These are phyloP conservation scores for Emydomyces testavorans DNA, from an alignment of 2,329 filamentous ascomycete species.

Conservation along the genomic window DNA sequence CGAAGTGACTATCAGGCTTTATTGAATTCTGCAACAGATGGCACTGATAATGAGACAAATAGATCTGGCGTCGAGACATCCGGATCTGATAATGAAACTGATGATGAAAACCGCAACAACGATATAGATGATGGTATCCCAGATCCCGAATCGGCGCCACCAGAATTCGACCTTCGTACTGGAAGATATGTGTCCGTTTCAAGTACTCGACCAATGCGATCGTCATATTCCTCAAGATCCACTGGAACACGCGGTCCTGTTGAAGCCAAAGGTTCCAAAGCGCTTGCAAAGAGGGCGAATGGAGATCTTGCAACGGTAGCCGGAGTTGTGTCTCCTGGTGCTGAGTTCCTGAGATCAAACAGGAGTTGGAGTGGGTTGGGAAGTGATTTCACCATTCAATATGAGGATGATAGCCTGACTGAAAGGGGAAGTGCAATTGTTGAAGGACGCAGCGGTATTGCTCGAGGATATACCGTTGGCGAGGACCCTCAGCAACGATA, in stretches of 20 bases:
- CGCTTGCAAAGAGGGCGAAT: slow-evolving; percentile 53
- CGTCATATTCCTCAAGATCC: slow-evolving; percentile 22
- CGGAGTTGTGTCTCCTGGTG: slow-evolving; percentile 78
- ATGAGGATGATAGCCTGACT: slow-evolving; percentile 48
- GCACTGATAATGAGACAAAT: slow-evolving; percentile 20
- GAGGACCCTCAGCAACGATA: slow-evolving; percentile 36
- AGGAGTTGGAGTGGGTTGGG: slow-evolving; percentile 87
- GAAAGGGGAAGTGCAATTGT: slow-evolving; percentile 45
- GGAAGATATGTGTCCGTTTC: slow-evolving; percentile 70
- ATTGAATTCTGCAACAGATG: slow-evolving; percentile 31
- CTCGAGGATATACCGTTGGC: slow-evolving; percentile 74
- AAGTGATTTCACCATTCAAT: slow-evolving; percentile 60
- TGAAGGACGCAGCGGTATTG: slow-evolving; percentile 76
- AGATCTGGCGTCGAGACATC: background rate
- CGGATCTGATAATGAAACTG: slow-evolving; percentile 13
- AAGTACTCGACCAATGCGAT: slow-evolving; percentile 47
- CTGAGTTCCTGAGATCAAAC: slow-evolving; percentile 70
- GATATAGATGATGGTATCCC: slow-evolving; percentile 48
- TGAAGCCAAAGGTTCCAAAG: slow-evolving; percentile 28
- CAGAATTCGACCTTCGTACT: slow-evolving; percentile 85
- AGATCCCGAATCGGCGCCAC: slow-evolving; percentile 56
- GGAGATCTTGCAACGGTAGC: slow-evolving; percentile 71
- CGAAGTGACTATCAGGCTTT: slow-evolving; percentile 71
- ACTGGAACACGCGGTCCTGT: slow-evolving; percentile 23
- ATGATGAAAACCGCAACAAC: slow-evolving; percentile 30